Conservation (phyloP, 2,329 filamentous ascomycete genomes). For the Blumeriella jaapii region DNA sequence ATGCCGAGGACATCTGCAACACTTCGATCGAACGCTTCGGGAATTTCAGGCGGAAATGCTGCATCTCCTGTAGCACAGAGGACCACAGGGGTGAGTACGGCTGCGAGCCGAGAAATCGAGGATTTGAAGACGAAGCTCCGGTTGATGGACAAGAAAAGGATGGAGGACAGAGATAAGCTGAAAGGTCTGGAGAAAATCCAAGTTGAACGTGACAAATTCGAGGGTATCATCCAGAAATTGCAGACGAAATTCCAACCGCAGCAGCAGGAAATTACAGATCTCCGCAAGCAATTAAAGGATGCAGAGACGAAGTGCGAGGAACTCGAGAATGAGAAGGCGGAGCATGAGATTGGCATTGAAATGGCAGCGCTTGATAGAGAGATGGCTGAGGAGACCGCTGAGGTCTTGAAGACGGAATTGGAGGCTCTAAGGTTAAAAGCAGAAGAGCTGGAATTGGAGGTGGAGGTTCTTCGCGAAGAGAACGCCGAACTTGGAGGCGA, state of each 20-base stretch:
- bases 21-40: conserved; percentile 16
- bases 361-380: conserved; percentile 82
- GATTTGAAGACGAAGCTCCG: conserved; percentile 81
- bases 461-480: conserved; percentile 78
- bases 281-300: conserved; percentile 70
- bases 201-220: conserved; percentile 65
- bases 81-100: conserved; percentile 17
- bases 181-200: conserved; percentile 68
- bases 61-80: conserved; percentile 20
- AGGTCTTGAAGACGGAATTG: conserved; percentile 69
- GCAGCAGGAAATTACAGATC: conserved; percentile 64
- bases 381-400: conserved; percentile 90
- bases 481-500: conserved; percentile 74
- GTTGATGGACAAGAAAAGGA: conserved; percentile 75
- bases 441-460: conserved; percentile 79
- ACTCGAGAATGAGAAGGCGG: conserved; percentile 64
- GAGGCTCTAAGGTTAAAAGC: conserved; percentile 62
- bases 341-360: conserved; percentile 77
- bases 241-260: conserved; percentile 81
- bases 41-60: conserved; percentile 16
- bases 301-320: conserved; percentile 56
- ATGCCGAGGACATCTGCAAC: conserved; percentile 19
- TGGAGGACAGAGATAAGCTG: conserved; percentile 76
- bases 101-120: conserved; percentile 53
- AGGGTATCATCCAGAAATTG: conserved; percentile 79